These are phyloP conservation scores for Ceriops decandra DNA, from an alignment of 345 rosid genomes.

Conservation along the genomic window DNA sequence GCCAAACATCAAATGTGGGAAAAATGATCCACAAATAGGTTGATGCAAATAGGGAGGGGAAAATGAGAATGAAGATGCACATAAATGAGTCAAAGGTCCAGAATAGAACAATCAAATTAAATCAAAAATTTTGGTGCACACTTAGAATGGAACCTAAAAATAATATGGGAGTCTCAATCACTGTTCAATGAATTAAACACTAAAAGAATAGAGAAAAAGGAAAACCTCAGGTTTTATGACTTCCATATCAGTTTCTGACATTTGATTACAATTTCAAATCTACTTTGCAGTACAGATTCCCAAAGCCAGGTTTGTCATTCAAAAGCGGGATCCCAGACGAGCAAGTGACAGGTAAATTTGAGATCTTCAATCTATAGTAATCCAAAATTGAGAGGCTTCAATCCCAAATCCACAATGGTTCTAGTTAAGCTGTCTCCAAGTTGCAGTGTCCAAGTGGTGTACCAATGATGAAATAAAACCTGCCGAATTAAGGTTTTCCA, in stretches of 20 bases:
- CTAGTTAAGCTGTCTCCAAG: constrained; percentile 19
- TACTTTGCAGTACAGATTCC: constrained; percentile 11
- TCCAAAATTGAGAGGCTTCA: not conserved
- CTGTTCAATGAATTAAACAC: not conserved
- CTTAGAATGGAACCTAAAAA: no score
- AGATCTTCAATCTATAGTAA: no score
- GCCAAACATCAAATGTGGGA: no score
- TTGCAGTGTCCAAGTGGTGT: constrained; percentile 26
- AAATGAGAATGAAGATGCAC: no score
- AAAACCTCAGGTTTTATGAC: constrained; percentile 27
- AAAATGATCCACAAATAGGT: no score
- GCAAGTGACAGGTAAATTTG: no score
- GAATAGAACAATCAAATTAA: no score
- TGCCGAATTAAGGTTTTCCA: not conserved
- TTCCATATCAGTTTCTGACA: constrained; percentile 29
- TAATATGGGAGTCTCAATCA: not conserved
- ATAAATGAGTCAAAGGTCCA: no score
- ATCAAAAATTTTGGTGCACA: no score
- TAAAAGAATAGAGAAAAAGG: not conserved
- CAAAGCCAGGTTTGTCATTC: not conserved
- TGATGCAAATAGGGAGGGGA: no score
- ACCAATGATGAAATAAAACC: constrained; percentile 8
- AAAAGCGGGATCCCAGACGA: no score
- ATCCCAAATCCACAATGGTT: constrained; percentile 22
- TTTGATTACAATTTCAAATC: constrained; percentile 10